Base-by-base conservation (phyloP, 192 early-diverging fungal genomes). In the Backusella parvicylindrica region DNA sequence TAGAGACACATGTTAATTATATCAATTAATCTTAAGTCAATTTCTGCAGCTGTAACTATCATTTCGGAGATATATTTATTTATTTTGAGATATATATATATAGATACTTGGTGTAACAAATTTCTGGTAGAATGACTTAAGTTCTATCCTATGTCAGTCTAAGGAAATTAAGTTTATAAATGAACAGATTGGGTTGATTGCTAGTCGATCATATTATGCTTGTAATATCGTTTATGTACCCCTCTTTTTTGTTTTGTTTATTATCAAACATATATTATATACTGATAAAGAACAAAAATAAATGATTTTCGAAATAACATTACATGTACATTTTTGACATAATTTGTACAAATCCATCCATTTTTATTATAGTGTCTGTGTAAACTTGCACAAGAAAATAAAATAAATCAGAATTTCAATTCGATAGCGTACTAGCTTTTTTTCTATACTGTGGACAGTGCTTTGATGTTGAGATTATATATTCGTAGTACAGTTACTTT, bases 301-400 rank as follows among this genome's bases (percentile, higher is more conserved):
- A n/a, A 8, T 50, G 49, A 21, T 50, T 50, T n/a, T 50, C n/a
- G n/a, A 56, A 56, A 56, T 56, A 26, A 56, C n/a, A 56, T 7
- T 23, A 26, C 50, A 56, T 56, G 23, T 56, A 23, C 50, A 26
- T 56, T 56, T 60, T 60, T 60, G 53, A 60, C 53, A 60, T 60
- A 60, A 60, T 60, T 60, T 60, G 21, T 60, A 60, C 53, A 60
- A 28, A 60, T 60, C 53, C 21, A 28, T 60, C 53, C 53, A 60
- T 60, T 60, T 60, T 60, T 28, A 60, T 60, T 60, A 60, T 28
- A 60, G 53, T 43, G 41, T 60, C 53, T 60, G 53, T 60, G 53
- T 60, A 60, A 23, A 60, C 53, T 60, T 60, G 53, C 28, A 60
- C 53, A 60, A 60, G 9, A 60, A 60, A 60, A 28, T 60, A 60